Evolutionary conservation across 352 stramenopile genomes (phyloP), one percentile per base, ranked within the genome.

Genomic region (Phytopythium kandeliae): DNA sequence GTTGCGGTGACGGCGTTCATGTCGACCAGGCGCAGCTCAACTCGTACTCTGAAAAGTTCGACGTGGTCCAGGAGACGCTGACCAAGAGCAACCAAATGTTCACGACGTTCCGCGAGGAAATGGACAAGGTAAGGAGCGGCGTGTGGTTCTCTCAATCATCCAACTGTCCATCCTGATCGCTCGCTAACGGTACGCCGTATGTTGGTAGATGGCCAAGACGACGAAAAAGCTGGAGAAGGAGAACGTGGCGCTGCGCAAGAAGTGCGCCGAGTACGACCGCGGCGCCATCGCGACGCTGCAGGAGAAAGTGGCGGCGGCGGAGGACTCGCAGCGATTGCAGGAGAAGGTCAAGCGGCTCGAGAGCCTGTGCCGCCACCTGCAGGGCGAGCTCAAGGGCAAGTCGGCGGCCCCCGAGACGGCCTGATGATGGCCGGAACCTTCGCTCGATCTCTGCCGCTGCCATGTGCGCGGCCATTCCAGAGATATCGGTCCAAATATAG

Each of bases 211-310:
- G 81, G 65, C 69, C 31, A 95, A 95, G 63, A 72, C 84, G 17
- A 90, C 77, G n/a, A 92, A 92, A 56, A 85, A 86, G 37, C 58
- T 95, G 3, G 84, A 95, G 60, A 95, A 92, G 51, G 84, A 95
- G 43, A 95, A 95, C 51, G 34, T 65, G 19, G 63, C 79, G 16
- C 64, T 95, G 0, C 78, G 83, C 48, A 92, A 86, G 47, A 95
- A 95, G 46, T 91, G 79, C 56, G 78, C 78, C 28, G 63, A 74
- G 41, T 95, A 95, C 56, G 84, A 95, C 58, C 73, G 57, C 31
- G 72, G 71, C 19, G 84, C 79, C 2, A 92, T 95, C 48, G 76
- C 71, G 25, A 66, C 74, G 15, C 76, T 95, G 25, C 79, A 92
- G 58, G 79, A 88, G 25, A 85, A 90, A 40, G 74, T 91, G 17